Base-by-base conservation (phyloP, 2,329 filamentous ascomycete species). In the Colletotrichum musicola region DNA sequence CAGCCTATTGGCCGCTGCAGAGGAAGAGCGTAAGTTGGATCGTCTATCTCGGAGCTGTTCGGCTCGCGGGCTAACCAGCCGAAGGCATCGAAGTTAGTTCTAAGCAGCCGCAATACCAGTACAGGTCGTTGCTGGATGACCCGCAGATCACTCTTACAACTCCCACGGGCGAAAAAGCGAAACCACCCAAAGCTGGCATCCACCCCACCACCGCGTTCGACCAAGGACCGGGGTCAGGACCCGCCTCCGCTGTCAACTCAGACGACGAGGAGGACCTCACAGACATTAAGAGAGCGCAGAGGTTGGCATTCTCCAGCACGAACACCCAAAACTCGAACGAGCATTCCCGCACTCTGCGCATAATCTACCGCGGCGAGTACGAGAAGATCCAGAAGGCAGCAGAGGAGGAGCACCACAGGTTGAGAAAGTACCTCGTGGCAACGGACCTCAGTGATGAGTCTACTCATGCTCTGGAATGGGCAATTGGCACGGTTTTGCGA, bases 401-500 rank as follows among this genome's bases (percentile, higher is more conserved):
- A 0, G 90, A 95, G 64, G 92, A 93, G 13, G 93, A 94, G 60
- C 86, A 93, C 57, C 89, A 93, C 57, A 89, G 93, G 61, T 88
- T 95, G 69, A 89, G 96, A 61, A 97, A 96, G 75, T 99, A 98
- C 77, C 83, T 99, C 16, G 94, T 98, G n/a, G 95, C 96, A 3
- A 98, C 94, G 0, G 96, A 99, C 79, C 83, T 98, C 4, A 98
- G 95, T 73, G 93, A 96, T 44, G 96, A 99, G 81, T 95, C 95
- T 4, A 93, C 93, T 6, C 97, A 98, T 78, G 96, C 96, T 1
- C 85, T 99, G 38, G 96, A 99, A 79, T 99, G 96, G 96, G 96
- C 95, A 0, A 95, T 99, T 64, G 96, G 96, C 7, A 98, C 95
- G 0, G 94, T 98, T 6, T 85, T 99, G 35, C 89, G 96, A 56